phyloP scores from a whole-genome alignment of 257 asterid genomes.

The Craterostigma plantagineum region DNA sequence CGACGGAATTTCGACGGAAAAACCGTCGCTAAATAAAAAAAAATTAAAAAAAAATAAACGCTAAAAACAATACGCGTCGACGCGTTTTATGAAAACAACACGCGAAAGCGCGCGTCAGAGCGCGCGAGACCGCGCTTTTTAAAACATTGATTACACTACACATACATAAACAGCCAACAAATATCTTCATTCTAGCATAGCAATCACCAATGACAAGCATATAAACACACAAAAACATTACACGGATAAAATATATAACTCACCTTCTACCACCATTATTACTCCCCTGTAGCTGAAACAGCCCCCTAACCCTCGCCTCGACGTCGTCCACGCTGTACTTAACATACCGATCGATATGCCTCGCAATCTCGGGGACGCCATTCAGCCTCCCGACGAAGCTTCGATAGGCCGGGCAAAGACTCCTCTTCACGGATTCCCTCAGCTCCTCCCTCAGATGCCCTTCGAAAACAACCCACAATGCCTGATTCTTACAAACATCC shows the following conservation, averaged over 20 bases:
- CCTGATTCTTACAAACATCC: slow-evolving; percentile 42
- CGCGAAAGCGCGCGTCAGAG: too few relatives aligned
- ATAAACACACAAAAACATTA: too few relatives aligned
- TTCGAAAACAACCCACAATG: slow-evolving; percentile 58
- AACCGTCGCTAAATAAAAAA: too few relatives aligned
- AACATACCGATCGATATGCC: slow-evolving; percentile 34
- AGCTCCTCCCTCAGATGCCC: slow-evolving; percentile 58
- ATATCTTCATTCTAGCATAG: too few relatives aligned
- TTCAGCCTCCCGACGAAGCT: slow-evolving; percentile 47
- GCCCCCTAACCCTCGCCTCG: slow-evolving; percentile 32
- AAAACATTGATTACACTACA: too few relatives aligned
- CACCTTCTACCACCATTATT: slow-evolving; percentile 38
- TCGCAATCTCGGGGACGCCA: slow-evolving; percentile 24
- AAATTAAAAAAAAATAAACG: too few relatives aligned
- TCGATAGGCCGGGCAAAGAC: slow-evolving; percentile 39
- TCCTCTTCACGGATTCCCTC: slow-evolving; percentile 37
- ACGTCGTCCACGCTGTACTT: slow-evolving; percentile 48
- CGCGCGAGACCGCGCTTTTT: too few relatives aligned
- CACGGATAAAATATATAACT: slow-evolving; percentile 3
- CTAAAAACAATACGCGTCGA: too few relatives aligned
- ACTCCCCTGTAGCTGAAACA: slow-evolving; percentile 43
- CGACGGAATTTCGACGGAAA: too few relatives aligned
- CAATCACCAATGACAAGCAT: too few relatives aligned
- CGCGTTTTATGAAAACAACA: too few relatives aligned
- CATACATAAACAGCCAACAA: too few relatives aligned